Conservation (phyloP, 2,329 filamentous ascomycete genomes). For the Talaromyces sp. region DNA sequence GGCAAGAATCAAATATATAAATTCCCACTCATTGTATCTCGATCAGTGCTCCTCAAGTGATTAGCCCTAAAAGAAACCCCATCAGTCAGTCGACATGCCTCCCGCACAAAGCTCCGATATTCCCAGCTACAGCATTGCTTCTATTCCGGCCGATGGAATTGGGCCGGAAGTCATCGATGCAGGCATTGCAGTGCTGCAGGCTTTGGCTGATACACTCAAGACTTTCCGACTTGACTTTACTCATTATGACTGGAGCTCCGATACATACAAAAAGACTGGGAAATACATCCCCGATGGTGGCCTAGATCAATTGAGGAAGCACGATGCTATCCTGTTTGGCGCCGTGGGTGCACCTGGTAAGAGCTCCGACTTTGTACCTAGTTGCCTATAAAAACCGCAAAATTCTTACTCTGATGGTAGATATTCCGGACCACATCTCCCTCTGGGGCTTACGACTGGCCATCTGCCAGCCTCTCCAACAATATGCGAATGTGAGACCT, state of each 20-base stretch:
- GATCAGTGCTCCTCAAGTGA: not conserved
- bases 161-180: constrained; percentile 63
- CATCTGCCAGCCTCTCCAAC: constrained; percentile 52
- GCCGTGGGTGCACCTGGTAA: constrained; percentile 54
- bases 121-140: constrained; percentile 29
- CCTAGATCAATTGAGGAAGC: constrained; percentile 46
- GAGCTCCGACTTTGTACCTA: not conserved
- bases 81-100: not conserved
- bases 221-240: constrained; percentile 27
- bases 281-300: constrained; percentile 51
- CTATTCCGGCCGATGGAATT: constrained; percentile 64
- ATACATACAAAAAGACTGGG: constrained; percentile 47
- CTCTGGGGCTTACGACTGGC: constrained; percentile 48
- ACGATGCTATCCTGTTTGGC: constrained; percentile 55
- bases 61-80: not conserved
- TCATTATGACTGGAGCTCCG: constrained; percentile 42
- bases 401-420: not conserved
- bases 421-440: constrained; percentile 14
- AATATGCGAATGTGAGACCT: constrained; percentile 55
- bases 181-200: constrained; percentile 57
- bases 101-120: not conserved
- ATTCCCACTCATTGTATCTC: not conserved
- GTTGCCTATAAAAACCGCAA: not conserved
- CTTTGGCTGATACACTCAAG: constrained; percentile 21
- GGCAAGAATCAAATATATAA: not conserved